Base-by-base conservation (phyloP, 2,329 filamentous ascomycete species). In the Penicillium sp. region DNA sequence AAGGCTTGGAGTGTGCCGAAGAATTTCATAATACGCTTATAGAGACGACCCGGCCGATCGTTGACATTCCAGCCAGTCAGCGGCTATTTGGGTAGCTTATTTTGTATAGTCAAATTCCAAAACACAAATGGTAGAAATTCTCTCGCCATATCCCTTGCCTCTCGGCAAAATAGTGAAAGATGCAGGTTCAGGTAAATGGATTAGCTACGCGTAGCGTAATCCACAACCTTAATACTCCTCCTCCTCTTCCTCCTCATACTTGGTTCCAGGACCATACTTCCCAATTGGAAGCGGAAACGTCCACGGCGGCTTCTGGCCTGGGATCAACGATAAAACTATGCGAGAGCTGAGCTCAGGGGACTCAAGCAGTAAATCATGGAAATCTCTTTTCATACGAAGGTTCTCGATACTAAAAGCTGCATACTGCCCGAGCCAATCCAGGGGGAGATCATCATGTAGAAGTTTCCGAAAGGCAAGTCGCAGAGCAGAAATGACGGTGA, bases 341-440 rank as follows among this genome's bases (percentile, higher is more conserved):
- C 61, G 44, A 6, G 57, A 65, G 11, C 41, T 38, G 17, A 64
- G 41, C 7, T 29, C 29, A 6, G 62, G 56, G 47, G 46, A 35
- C 21, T 56, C 53, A 15, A 59, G 31, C n/a, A 64, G 31, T 15
- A 59, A 26, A 50, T 62, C 59, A 30, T 64, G 51, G 41, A 62
- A 61, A 35, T 49, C 57, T 4, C 48, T 38, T 46, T 61, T 59
- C 8, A 54, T 6, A 26, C 41, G 57, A 19, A 63, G 44, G 13
- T 56, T 23, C 13, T 45, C n/a, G 5, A 57, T 19, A 35, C 47
- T 50, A 30, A 60, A 60, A 15, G 61, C 30, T 2, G 57, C 47
- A 46, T 63, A 60, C 13, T 63, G 57, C 29, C 52, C 61, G n/a
- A 63, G 52, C 61, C 57, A 63, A 45, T 63, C 56, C 15, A 57